phyloP scores from a whole-genome alignment of 805 yeast genomes.

The Monosporozyma yasuniensis region DNA sequence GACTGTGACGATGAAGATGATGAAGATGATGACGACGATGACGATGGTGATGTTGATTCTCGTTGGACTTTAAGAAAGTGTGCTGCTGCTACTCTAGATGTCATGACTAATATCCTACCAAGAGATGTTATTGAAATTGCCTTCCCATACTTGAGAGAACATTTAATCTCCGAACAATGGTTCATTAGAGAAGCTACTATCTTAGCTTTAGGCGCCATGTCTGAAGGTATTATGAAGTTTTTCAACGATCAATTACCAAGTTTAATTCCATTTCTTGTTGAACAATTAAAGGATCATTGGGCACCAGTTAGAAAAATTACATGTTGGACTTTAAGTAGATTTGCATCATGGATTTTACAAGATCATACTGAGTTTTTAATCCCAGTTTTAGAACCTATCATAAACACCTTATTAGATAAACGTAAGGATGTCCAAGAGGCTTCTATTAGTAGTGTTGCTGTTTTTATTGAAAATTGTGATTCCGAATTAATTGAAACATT shows the following conservation, averaged over 20 bases:
- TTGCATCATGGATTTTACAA: slow-evolving; percentile 68
- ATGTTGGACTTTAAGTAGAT: slow-evolving; percentile 92
- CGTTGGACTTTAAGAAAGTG: slow-evolving; percentile 93
- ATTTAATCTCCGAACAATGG: slow-evolving; percentile 69
- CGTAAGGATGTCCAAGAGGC: slow-evolving; percentile 94
- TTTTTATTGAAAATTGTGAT: slow-evolving; percentile 72
- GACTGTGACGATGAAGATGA: slow-evolving; percentile 46
- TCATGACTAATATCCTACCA: slow-evolving; percentile 61
- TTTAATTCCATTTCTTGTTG: slow-evolving; percentile 76
- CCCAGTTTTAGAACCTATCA: slow-evolving; percentile 70
- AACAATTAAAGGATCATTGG: slow-evolving; percentile 63
- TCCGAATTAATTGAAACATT: slow-evolving; percentile 51
- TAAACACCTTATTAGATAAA: slow-evolving; percentile 66
- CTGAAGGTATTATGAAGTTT: slow-evolving; percentile 74
- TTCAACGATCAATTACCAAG: slow-evolving; percentile 67
- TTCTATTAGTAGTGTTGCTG: slow-evolving; percentile 80
- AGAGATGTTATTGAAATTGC: slow-evolving; percentile 54
- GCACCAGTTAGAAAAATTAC: slow-evolving; percentile 86
- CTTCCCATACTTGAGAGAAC: slow-evolving; percentile 67
- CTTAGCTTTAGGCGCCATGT: slow-evolving; percentile 89
- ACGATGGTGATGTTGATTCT: slow-evolving; percentile 53
- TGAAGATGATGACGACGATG: slow-evolving; percentile 66
- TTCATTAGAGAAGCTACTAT: slow-evolving; percentile 88
- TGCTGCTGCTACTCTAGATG: slow-evolving; percentile 86
- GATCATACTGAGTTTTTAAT: slow-evolving; percentile 62